These are phyloP conservation scores for Puccinia triticina DNA, from an alignment of 1,284 basidiomycete genomes.

Conservation along the genomic window DNA sequence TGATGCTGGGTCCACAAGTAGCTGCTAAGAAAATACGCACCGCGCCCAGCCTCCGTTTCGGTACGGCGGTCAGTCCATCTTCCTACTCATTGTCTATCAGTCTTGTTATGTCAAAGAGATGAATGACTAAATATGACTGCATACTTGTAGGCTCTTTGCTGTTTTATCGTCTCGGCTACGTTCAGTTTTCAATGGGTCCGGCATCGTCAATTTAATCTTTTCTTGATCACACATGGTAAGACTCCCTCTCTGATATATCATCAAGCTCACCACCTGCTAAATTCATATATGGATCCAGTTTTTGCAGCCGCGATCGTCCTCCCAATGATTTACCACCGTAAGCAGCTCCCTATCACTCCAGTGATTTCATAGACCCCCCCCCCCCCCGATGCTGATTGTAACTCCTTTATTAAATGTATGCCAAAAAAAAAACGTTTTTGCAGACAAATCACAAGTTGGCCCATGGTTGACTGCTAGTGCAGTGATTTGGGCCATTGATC, in stretches of 20 bases:
- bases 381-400: not conserved
- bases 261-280: not conserved
- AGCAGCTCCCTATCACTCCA: not conserved
- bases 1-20: not conserved
- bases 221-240: slow-evolving; percentile 26
- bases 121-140: not conserved
- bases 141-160: not conserved
- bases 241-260: not conserved
- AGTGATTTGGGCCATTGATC: slow-evolving; percentile 27
- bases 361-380: not conserved
- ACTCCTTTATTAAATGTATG: not conserved
- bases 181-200: not conserved
- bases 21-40: not conserved
- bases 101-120: not conserved
- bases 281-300: not conserved
- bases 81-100: not conserved
- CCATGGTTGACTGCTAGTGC: slow-evolving; percentile 11
- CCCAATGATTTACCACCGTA: slow-evolving; percentile 17
- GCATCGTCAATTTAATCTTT: slow-evolving; percentile 12
- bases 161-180: slow-evolving; percentile 4
- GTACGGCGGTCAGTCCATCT: not conserved
- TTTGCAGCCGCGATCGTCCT: not conserved
- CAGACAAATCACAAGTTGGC: not conserved
- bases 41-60: not conserved
- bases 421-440: not conserved